Conservation (phyloP, 2,329 filamentous ascomycete genomes). For the Ramularia collo-cygni region DNA sequence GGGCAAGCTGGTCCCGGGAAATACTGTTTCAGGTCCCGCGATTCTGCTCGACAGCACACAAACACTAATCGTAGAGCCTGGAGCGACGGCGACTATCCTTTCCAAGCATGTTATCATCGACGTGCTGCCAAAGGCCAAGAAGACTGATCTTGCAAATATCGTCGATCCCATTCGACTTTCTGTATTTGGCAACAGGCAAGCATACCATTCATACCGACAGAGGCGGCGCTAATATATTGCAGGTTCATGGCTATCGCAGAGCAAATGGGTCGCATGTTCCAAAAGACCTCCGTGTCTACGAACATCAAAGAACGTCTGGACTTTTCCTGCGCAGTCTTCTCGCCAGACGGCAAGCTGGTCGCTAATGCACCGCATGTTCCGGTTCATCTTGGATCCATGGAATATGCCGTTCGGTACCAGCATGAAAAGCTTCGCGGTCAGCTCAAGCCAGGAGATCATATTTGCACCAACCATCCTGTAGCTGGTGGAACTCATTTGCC, state of each 20-base stretch:
- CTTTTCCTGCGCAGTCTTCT: constrained; percentile 41
- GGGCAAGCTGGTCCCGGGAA: constrained; percentile 15
- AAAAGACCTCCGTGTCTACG: constrained; percentile 49
- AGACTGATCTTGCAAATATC: constrained; percentile 4
- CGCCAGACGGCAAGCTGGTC: constrained; percentile 36
- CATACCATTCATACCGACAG: no score
- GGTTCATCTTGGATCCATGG: constrained; percentile 40
- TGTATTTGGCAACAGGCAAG: constrained; percentile 51
- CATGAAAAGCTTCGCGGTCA: constrained; percentile 30
- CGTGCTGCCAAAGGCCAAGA: constrained; percentile 18
- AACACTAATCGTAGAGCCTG: constrained; percentile 38
- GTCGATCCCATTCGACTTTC: constrained; percentile 48
- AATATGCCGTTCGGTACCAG: constrained; percentile 36
- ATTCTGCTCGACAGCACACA: constrained; percentile 38
- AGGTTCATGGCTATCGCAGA: constrained; percentile 55
- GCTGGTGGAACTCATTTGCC: constrained; percentile 38
- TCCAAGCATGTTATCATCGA: constrained; percentile 37
- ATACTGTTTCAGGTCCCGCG: constrained; percentile 25
- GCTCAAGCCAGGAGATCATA: constrained; percentile 35
- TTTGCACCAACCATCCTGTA: constrained; percentile 36
- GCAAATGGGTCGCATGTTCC: constrained; percentile 52
- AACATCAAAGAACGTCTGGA: constrained; percentile 41
- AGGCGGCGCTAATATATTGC: no score
- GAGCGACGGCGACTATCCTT: constrained; percentile 32
- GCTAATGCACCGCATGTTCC: constrained; percentile 39